Conservation (phyloP, 306 rosid species). For the Oemleria cerasiformis region DNA sequence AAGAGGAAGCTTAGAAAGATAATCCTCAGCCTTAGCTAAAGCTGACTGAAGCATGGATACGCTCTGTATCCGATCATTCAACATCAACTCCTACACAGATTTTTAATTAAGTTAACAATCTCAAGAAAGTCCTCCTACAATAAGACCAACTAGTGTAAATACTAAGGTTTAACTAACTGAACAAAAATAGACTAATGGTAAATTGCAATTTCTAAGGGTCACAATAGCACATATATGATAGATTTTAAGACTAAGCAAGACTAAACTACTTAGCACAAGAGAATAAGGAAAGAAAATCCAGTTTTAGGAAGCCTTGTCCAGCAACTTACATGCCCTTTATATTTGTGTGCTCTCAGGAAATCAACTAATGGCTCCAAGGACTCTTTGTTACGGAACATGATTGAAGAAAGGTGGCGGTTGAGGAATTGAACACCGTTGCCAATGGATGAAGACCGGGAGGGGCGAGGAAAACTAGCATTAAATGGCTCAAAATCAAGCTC, state of each 20-base stretch:
- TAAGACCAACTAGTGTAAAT: not conserved
- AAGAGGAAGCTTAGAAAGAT: slow-evolving; percentile 57
- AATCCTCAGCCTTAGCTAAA: slow-evolving; percentile 64
- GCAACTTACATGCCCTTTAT: slow-evolving; percentile 72
- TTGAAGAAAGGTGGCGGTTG: slow-evolving; percentile 80
- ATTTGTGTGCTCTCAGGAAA: slow-evolving; percentile 82
- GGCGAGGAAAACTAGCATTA: slow-evolving; percentile 78
- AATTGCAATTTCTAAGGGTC: not conserved
- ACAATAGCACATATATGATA: not conserved
- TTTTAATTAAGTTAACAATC: slow-evolving; percentile 42
- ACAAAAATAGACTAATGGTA: not conserved
- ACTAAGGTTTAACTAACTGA: not conserved
- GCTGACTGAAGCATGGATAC: slow-evolving; percentile 57
- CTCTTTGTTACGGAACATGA: slow-evolving; percentile 64
- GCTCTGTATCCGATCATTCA: slow-evolving; percentile 71
- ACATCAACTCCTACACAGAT: slow-evolving; percentile 68
- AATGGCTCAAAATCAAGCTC: slow-evolving; percentile 96
- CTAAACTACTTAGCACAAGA: slow-evolving; percentile 22
- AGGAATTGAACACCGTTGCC: slow-evolving; percentile 88
- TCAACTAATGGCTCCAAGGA: slow-evolving; percentile 73
- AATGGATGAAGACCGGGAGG: slow-evolving; percentile 71
- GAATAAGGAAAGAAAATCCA: not conserved
- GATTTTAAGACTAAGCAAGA: not conserved
- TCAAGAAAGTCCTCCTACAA: slow-evolving; percentile 53
- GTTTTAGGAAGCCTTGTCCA: not conserved